These are phyloP conservation scores for Metschnikowia anglica DNA, from an alignment of 805 yeast species.

Conservation along the genomic window DNA sequence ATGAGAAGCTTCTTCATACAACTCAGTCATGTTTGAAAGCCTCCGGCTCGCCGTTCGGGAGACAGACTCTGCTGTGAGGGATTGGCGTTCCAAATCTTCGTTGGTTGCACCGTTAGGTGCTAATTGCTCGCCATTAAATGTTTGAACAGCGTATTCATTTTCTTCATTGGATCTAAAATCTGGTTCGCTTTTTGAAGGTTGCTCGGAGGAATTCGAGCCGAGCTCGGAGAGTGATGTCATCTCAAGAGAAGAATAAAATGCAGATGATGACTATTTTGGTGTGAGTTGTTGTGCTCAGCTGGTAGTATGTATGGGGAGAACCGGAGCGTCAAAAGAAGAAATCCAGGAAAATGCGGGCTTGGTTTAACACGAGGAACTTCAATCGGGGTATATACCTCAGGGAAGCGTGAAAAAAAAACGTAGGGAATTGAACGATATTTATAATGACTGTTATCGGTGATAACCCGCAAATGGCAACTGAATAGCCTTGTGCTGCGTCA, in stretches of 20 bases:
- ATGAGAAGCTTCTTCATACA: conserved; percentile 28
- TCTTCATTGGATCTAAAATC: conserved; percentile 11
- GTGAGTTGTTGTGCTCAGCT: no score
- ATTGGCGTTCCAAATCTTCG: conserved; percentile 13
- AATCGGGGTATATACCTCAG: no score
- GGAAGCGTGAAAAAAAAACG: no score
- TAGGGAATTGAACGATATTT: no score
- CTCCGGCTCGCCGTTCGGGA: conserved; percentile 19
- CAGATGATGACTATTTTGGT: not conserved
- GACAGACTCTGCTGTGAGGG: conserved; percentile 16
- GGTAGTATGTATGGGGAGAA: no score
- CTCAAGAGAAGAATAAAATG: not conserved
- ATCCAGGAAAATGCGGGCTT: no score
- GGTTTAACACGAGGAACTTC: no score
- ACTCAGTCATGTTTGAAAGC: conserved; percentile 29
- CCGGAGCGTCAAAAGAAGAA: no score
- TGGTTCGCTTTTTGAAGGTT: conserved; percentile 10
- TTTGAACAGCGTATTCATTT: conserved; percentile 9
- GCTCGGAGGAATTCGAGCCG: conserved; percentile 7
- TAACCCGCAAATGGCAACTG: no score
- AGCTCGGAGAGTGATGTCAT: conserved; percentile 6
- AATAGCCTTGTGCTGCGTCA: no score
- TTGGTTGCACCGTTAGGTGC: not conserved
- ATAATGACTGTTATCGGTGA: no score
- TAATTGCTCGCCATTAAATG: conserved; percentile 12